Evolutionary conservation across 1,139 yeast genomes (phyloP), one percentile per base, ranked within the genome.

Genomic region (Saccharomyces hybrid): DNA sequence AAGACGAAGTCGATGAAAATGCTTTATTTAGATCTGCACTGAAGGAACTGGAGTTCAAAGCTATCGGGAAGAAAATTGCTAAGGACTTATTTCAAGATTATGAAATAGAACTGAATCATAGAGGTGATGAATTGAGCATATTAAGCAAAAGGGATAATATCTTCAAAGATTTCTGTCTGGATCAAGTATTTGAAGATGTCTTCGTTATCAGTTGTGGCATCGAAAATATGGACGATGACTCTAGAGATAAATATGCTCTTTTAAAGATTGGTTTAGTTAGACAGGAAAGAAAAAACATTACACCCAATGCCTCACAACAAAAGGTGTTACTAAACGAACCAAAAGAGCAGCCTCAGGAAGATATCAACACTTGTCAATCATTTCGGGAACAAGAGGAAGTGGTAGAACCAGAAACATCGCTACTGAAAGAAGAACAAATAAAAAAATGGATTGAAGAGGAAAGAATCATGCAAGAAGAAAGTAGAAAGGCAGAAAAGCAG

Each of bases 11-110:
- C 3, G 56, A 56, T 47, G 60, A 61, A 27, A 55, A 60, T 13
- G 53, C 55, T 34, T 48, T 62, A 16, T 50, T 59, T 34, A 53
- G 59, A 27, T 57, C 61, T 25, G 66, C 62, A 4, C 16, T 64
- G 38, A 49, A 55, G 31, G 52, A 57, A 20, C 49, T 66, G 13
- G 64, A 67, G 47, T 42, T 61, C 55, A 50, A 55, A 11, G 54
- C 55, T 8, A 53, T 66, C 32, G 58, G 60, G 20, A 59, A 59
- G 20, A 61, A 57, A 54, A 46, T 65, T 13, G 65, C 68, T 42
- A 64, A 60, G 32, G 54, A 60, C 41, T 42, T 56, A 7, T 67
- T 65, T 54, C 59, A 59, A 44, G 68, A 66, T 54, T 67, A 63
- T 52, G 59, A 60, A 20, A 57, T 67, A 34, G 67, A 65, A 51